Base-by-base conservation (phyloP, 495 filamentous ascomycete species). In the Amniculicola lignicola region DNA sequence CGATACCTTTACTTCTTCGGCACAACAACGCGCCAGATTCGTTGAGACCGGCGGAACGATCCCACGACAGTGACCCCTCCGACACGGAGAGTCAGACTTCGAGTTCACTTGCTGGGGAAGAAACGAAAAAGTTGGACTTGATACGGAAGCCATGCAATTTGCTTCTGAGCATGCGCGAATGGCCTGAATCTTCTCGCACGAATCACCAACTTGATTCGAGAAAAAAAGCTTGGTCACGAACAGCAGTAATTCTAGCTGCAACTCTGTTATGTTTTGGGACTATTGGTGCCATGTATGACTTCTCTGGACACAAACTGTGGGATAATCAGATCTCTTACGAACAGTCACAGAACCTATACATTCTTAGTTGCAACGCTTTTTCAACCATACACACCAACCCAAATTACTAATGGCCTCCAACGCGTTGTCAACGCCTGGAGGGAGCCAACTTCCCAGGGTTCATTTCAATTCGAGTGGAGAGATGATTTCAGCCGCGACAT, bases 401-500 rank as follows among this genome's bases (percentile, higher is more conserved):
- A 50, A 42, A 25, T 28, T 11, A 37, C 29, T 14, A 62, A 42
- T 35, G 53, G 59, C 2, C 59, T 62, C 5, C 53, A 62, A n/a
- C 40, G 37, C 43, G 54, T 62, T 18, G 53, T 53, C 14, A 19
- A 40, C 11, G 29, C 7, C 16, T 62, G 47, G 59, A 52, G 54
- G 49, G 59, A 62, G 36, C 59, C 59, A 1, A 41, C 52, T 33
- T 11, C 39, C 0, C 52, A 39, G 11, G 59, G 53, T 11, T 39
- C 59, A 24, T 57, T 35, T 24, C 12, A 33, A 14, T 57, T 51
- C 25, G 22, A 48, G 22, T 62, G 59, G 59, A 51, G 21, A 25
- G 54, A 57, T 24, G 52, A 57, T 24, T 62, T 62, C 31, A 57
- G 53, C 37, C 52, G 59, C 10, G 41, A 62, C 53, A 57, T 62